phyloP scores from a whole-genome alignment of 2,329 filamentous ascomycete genomes.

The Exophiala sp. region DNA sequence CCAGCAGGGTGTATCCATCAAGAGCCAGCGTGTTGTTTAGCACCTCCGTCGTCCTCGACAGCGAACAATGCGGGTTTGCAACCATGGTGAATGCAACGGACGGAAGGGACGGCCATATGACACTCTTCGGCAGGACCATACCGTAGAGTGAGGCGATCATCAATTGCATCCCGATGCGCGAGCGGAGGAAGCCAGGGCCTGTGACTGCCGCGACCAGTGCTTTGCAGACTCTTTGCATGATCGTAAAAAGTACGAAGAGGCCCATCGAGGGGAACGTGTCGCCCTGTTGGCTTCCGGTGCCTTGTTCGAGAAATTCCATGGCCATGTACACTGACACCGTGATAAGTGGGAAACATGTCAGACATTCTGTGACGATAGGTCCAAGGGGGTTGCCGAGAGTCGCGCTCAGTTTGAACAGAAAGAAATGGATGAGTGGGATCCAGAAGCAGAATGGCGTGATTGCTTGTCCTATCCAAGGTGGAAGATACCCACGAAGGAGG shows the following conservation, averaged over 20 bases:
- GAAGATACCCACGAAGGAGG: constrained; percentile 55
- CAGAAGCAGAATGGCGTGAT: constrained; percentile 71
- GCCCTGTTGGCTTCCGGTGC: constrained; percentile 49
- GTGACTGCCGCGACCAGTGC: constrained; percentile 49
- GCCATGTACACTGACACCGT: constrained; percentile 62
- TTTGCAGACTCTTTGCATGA: constrained; percentile 41
- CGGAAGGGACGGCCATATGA: constrained; percentile 65
- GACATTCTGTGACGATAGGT: constrained; percentile 68
- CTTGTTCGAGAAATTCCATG: constrained; percentile 59
- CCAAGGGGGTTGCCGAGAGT: constrained; percentile 66
- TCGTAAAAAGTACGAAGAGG: constrained; percentile 63
- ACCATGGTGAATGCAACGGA: constrained; percentile 62
- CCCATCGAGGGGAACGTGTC: constrained; percentile 64
- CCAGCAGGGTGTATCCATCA: constrained; percentile 71
- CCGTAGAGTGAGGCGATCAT: constrained; percentile 63
- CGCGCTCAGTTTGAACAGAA: constrained; percentile 65
- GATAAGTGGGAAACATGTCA: constrained; percentile 69
- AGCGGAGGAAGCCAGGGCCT: constrained; percentile 62
- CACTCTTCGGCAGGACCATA: constrained; percentile 64
- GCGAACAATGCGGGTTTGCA: constrained; percentile 70
- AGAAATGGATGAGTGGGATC: constrained; percentile 69
- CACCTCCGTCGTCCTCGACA: constrained; percentile 55
- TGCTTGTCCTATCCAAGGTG: constrained; percentile 45
- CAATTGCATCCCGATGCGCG: constrained; percentile 69
- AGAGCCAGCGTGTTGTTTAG: constrained; percentile 64